phyloP scores from a whole-genome alignment of 805 yeast species.

The Priceomyces medius region DNA sequence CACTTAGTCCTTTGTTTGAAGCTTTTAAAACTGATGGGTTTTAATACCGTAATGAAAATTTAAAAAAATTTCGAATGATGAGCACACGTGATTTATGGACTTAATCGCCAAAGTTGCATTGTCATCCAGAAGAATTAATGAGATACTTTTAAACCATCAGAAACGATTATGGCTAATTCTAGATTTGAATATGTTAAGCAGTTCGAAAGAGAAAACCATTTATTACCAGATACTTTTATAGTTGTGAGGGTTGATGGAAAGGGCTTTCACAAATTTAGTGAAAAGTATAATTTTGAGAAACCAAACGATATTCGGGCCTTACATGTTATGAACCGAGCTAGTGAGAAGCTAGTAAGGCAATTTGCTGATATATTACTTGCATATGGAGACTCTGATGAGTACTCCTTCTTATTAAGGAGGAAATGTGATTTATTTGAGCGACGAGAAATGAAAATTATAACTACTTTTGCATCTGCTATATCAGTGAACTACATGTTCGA shows the following conservation, averaged over 20 bases:
- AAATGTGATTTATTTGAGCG: constrained; percentile 74
- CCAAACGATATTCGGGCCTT: constrained; percentile 86
- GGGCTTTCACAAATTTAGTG: constrained; percentile 86
- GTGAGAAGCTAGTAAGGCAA: constrained; percentile 57
- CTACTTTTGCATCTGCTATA: constrained; percentile 79
- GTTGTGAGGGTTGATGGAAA: constrained; percentile 90
- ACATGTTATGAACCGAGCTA: constrained; percentile 78
- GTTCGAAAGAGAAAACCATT: constrained; percentile 70
- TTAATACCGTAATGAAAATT: background rate
- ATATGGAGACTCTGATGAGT: constrained; percentile 96
- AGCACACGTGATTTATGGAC: constrained; percentile 9
- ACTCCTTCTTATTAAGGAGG: constrained; percentile 70
- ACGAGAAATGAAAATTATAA: constrained; percentile 74
- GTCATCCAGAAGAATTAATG: no score
- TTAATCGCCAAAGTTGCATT: background rate
- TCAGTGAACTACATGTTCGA: constrained; percentile 69
- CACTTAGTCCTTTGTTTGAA: background rate
- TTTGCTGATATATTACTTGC: constrained; percentile 77
- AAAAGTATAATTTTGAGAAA: constrained; percentile 69
- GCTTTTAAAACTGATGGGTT: background rate
- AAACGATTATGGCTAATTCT: constrained; percentile 68
- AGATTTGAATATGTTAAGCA: constrained; percentile 81
- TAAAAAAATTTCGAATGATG: constrained; percentile 12
- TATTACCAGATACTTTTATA: constrained; percentile 79
- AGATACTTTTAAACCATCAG: background rate